phyloP scores from a whole-genome alignment of 805 yeast species.

The Nakazawaea ishiwadae region DNA sequence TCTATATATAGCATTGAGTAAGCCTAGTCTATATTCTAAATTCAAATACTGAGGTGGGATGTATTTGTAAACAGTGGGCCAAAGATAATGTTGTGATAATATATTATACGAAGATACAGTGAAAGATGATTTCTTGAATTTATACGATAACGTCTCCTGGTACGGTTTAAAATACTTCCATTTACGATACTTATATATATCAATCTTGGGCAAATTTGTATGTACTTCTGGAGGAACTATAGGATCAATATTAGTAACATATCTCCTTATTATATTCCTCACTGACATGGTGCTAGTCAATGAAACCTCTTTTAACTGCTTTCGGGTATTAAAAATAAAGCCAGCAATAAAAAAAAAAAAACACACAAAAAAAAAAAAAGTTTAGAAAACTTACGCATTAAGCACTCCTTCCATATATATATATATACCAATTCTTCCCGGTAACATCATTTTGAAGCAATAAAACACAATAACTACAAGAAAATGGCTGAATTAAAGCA shows the following conservation, averaged over 20 bases:
- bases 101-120: constrained; percentile 30
- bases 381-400: no score
- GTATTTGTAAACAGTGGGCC: constrained; percentile 53
- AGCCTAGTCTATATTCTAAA: constrained; percentile 36
- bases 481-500: background rate
- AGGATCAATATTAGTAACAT: constrained; percentile 12
- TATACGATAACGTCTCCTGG: constrained; percentile 2
- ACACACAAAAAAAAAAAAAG: background rate
- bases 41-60: constrained; percentile 34
- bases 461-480: background rate
- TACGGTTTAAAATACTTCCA: constrained; percentile 11
- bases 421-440: background rate
- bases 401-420: background rate
- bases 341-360: background rate
- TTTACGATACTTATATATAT: constrained; percentile 10
- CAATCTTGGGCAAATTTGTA: constrained; percentile 1
- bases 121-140: constrained; percentile 15
- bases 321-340: background rate
- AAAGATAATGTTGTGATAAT: constrained; percentile 42
- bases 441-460: background rate
- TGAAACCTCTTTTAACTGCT: background rate
- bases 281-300: background rate
- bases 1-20: constrained; percentile 35
- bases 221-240: constrained; percentile 2
- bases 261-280: constrained; percentile 3